Evolutionary conservation across 768 basidiomycete genomes (phyloP).

Genomic region (Auricularia heimuer): DNA sequence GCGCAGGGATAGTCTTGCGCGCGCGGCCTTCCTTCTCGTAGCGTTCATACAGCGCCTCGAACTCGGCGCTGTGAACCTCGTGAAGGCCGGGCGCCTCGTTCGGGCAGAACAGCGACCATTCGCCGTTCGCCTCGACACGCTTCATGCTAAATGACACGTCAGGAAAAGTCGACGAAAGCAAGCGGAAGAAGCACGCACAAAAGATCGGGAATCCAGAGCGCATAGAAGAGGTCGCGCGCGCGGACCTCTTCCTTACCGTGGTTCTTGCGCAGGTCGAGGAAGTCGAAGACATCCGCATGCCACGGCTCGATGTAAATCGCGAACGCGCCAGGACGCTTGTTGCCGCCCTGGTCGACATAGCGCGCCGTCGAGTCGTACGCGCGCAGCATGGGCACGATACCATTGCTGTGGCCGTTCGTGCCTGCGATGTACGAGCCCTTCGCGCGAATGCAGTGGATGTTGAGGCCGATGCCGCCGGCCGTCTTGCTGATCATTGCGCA

Average conservation of each 20-base stretch:
- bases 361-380: conserved; percentile 97
- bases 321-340: conserved; percentile 98
- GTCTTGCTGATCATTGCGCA: conserved; percentile 99
- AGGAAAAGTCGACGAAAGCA: neutral
- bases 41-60: conserved; percentile 72
- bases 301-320: conserved; percentile 98
- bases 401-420: conserved; percentile 98
- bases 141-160: conserved; percentile 61
- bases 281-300: conserved; percentile 96
- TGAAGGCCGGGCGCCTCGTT: conserved; percentile 86
- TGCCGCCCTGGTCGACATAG: conserved; percentile 97
- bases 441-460: conserved; percentile 92
- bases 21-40: conserved; percentile 89
- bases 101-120: conserved; percentile 98
- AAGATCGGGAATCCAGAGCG: conserved; percentile 94
- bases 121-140: conserved; percentile 77
- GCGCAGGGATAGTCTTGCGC: conserved; percentile 77
- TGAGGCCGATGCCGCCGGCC: conserved; percentile 94
- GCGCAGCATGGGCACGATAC: conserved; percentile 98
- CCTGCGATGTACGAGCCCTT: conserved; percentile 99
- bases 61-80: conserved; percentile 85
- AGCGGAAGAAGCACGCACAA: conserved; percentile 47
- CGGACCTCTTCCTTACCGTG: conserved; percentile 97
- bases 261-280: conserved; percentile 96
- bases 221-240: conserved; percentile 95